phyloP scores from a whole-genome alignment of 495 filamentous ascomycete genomes.

The Aspergillus bertholletiae region DNA sequence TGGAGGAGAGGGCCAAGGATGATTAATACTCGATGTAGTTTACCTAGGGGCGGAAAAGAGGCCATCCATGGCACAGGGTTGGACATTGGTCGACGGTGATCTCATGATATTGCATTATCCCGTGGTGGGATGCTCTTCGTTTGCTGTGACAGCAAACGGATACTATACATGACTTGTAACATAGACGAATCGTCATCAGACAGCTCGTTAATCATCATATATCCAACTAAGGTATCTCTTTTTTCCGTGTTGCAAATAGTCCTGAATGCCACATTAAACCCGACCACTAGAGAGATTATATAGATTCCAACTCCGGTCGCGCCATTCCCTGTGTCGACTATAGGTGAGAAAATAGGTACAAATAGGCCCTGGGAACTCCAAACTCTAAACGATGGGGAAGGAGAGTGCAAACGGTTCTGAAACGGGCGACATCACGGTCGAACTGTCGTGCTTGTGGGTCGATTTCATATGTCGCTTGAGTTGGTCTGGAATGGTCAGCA shows the following conservation, averaged over 20 bases:
- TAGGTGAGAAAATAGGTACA: no score
- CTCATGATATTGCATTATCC: not conserved
- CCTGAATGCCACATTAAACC: not conserved
- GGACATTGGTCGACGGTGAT: not conserved
- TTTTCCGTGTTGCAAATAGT: not conserved
- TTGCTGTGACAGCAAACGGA: not conserved
- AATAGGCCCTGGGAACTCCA: not conserved
- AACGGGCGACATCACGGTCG: conserved; percentile 22
- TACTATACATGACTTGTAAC: not conserved
- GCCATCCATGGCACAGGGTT: no score
- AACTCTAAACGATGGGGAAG: conserved; percentile 20
- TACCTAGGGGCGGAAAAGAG: no score
- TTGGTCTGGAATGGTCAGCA: conserved; percentile 30
- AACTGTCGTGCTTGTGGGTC: conserved; percentile 36
- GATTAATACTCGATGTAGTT: no score
- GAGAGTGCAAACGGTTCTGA: conserved; percentile 25
- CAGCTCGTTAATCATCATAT: conserved; percentile 9
- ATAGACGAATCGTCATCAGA: not conserved
- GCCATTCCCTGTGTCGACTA: not conserved
- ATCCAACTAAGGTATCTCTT: not conserved
- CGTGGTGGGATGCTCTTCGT: not conserved
- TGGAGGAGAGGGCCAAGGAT: conserved; percentile 38
- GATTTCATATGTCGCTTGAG: conserved; percentile 43
- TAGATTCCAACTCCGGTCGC: not conserved
- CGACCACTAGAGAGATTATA: not conserved